A percentile compares a stretch with the other conserved stretches of the same genome.
These are phyloP conservation scores for Taiozyma sp. DNA, from an alignment of 1,139 yeast genomes.

Conservation along the genomic window DNA sequence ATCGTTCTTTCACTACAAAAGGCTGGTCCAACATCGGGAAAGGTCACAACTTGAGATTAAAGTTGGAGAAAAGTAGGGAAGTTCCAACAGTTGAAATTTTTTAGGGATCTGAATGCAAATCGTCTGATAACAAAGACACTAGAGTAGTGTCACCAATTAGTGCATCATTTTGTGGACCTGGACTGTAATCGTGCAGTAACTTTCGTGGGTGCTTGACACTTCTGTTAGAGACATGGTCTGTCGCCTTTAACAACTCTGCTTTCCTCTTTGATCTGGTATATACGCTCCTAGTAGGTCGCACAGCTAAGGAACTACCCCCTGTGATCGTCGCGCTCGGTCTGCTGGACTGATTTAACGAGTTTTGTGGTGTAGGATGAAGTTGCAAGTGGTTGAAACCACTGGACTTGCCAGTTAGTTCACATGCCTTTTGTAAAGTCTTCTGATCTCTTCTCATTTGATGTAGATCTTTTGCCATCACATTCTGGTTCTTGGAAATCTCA, in stretches of 20 bases:
- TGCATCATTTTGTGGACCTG: background rate
- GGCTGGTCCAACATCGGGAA: constrained; percentile 18
- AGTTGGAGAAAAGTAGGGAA: constrained; percentile 25
- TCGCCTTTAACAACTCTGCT: background rate
- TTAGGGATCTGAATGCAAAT: background rate
- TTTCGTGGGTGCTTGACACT: background rate
- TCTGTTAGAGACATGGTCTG: background rate
- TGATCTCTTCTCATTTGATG: background rate
- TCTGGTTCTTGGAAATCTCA: background rate
- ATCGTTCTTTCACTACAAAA: constrained; percentile 34
- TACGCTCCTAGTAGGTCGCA: background rate
- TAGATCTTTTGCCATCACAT: background rate
- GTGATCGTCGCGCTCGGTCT: background rate
- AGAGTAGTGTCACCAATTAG: background rate
- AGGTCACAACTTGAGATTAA: constrained; percentile 26
- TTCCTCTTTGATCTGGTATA: background rate
- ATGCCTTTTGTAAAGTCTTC: background rate
- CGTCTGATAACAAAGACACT: background rate
- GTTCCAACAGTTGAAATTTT: background rate
- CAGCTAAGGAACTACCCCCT: background rate
- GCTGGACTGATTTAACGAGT: background rate
- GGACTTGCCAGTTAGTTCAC: background rate
- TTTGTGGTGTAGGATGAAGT: background rate
- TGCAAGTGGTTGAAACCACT: background rate
- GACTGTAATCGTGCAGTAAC: background rate